These are phyloP conservation scores for Coemansia sp. DNA, from an alignment of 192 early-diverging fungal genomes.

Conservation along the genomic window DNA sequence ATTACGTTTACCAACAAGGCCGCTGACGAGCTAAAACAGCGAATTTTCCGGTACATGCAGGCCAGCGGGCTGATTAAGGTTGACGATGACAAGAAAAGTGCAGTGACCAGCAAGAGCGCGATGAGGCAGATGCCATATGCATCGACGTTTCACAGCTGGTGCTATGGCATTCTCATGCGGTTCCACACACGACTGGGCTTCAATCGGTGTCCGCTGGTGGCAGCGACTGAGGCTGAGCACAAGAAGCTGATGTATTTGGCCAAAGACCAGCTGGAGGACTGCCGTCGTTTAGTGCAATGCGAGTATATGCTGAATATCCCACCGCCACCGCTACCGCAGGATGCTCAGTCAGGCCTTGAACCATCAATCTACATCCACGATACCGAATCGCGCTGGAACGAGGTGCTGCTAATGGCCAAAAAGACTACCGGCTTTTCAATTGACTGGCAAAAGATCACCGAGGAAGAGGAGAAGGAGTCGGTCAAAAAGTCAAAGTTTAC, in stretches of 20 bases:
- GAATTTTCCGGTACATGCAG: conserved; percentile 31
- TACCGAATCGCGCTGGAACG: conserved; percentile 21
- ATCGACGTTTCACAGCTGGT: conserved; percentile 54
- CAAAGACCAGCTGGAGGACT: conserved; percentile 25
- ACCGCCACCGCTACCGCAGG: neutral
- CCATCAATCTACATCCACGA: conserved; percentile 14
- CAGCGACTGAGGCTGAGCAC: conserved; percentile 40
- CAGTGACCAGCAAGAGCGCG: neutral
- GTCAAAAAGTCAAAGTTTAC: conserved; percentile 13
- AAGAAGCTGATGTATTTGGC: conserved; percentile 19
- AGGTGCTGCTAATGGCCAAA: conserved; percentile 11
- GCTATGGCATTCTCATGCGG: conserved; percentile 31
- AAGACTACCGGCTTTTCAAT: conserved; percentile 13
- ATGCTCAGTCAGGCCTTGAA: neutral
- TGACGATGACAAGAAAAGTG: neutral
- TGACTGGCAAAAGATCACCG: neutral
- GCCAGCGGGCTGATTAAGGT: neutral
- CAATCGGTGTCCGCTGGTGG: conserved; percentile 25
- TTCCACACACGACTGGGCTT: conserved; percentile 16
- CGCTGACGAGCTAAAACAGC: conserved; percentile 40
- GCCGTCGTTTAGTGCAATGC: conserved; percentile 37
- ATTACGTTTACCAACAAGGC: conserved; percentile 59
- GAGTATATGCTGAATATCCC: conserved; percentile 34
- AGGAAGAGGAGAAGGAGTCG: neutral
- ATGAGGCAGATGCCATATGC: conserved; percentile 24